These are phyloP conservation scores for Allantophomopsis lycopodina DNA, from an alignment of 2,329 filamentous ascomycete species.

Conservation along the genomic window DNA sequence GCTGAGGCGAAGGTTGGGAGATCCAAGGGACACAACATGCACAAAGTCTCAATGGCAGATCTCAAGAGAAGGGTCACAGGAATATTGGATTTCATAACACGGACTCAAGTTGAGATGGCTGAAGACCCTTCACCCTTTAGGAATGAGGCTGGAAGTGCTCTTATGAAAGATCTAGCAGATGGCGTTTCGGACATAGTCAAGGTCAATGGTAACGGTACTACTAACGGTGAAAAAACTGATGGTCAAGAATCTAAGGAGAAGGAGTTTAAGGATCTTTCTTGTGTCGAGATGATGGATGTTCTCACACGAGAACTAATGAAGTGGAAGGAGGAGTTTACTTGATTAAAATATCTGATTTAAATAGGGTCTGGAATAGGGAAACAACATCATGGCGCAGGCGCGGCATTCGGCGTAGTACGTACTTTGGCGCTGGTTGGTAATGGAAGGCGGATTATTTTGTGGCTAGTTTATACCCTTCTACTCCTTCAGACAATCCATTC, in stretches of 20 bases:
- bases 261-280: constrained; percentile 60
- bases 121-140: constrained; percentile 31
- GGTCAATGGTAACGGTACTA: constrained; percentile 19
- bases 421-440: too few species aligned
- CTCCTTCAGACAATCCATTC: too few species aligned
- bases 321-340: constrained; percentile 20
- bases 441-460: too few species aligned
- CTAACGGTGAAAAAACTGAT: constrained; percentile 17
- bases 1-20: constrained; percentile 17
- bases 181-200: constrained; percentile 18
- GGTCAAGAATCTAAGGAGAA: constrained; percentile 18
- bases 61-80: constrained; percentile 74
- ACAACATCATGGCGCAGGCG: too few species aligned
- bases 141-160: constrained; percentile 21
- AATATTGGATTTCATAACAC: constrained; percentile 81
- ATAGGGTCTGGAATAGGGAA: not conserved
- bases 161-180: constrained; percentile 18
- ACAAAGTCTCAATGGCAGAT: constrained; percentile 71
- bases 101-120: constrained; percentile 78
- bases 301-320: constrained; percentile 23
- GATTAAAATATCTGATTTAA: not conserved
- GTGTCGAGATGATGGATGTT: constrained; percentile 24
- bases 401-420: too few species aligned
- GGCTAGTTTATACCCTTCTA: too few species aligned
- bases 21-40: constrained; percentile 22